A percentile compares a stretch with the other conserved stretches of the same genome.
These are phyloP conservation scores for Claviceps purpurea DNA, from an alignment of 2,329 filamentous ascomycete genomes.

Conservation along the genomic window DNA sequence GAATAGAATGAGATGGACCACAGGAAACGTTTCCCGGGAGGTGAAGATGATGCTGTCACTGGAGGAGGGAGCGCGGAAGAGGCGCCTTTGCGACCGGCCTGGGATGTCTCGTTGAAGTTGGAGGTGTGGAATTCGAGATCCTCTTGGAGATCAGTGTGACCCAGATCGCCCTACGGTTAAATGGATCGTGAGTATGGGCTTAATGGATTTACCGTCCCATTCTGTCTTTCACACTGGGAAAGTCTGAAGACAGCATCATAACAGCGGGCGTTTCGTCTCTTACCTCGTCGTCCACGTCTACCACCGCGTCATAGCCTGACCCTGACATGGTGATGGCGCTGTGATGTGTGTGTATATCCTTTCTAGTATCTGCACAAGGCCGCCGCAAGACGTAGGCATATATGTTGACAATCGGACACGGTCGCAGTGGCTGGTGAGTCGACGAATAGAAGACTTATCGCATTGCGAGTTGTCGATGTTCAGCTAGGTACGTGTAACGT, in stretches of 20 bases:
- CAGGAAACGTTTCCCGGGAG: conserved; percentile 67
- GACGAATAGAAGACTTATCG: neutral
- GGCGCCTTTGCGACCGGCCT: conserved; percentile 34
- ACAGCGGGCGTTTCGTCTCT: neutral
- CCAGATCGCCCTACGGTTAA: conserved; percentile 70
- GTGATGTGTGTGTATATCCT: conserved; percentile 9
- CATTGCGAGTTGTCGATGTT: neutral
- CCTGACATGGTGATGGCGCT: conserved; percentile 50
- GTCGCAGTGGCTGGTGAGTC: neutral
- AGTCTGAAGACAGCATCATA: neutral
- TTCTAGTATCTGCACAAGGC: neutral
- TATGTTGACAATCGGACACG: neutral
- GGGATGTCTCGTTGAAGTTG: conserved; percentile 54
- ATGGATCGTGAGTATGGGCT: neutral
- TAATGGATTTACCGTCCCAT: neutral
- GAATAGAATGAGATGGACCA: conserved; percentile 91
- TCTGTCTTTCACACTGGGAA: neutral
- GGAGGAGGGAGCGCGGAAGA: conserved; percentile 42
- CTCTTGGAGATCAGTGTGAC: conserved; percentile 94
- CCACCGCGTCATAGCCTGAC: conserved; percentile 91
- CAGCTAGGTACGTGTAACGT: neutral
- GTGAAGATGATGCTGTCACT: conserved; percentile 34
- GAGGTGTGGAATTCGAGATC: conserved; percentile 98
- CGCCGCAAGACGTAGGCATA: neutral
- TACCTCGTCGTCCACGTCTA: conserved; percentile 94